phyloP scores from a whole-genome alignment of 2,329 filamentous ascomycete genomes.

The Phialocephala sp. region DNA sequence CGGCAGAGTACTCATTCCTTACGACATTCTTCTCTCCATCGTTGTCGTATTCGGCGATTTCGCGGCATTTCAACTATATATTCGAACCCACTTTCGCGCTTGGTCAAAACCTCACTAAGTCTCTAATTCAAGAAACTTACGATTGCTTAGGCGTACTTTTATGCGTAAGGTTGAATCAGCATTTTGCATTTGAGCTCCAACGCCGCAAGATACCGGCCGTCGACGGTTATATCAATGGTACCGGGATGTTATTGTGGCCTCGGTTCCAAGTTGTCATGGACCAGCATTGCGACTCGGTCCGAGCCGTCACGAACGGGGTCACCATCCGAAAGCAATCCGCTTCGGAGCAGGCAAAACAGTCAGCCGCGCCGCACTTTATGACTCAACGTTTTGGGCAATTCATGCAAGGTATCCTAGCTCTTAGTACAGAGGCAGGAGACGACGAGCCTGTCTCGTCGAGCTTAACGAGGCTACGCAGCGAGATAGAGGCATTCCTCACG shows the following conservation, averaged over 20 bases:
- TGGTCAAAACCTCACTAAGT: slow-evolving; percentile 77
- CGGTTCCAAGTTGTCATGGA: slow-evolving; percentile 95
- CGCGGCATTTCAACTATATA: slow-evolving; percentile 83
- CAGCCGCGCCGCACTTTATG: slow-evolving; percentile 85
- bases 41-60: slow-evolving; percentile 76
- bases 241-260: slow-evolving; percentile 95
- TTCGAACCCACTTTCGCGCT: slow-evolving; percentile 90
- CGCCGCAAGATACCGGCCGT: slow-evolving; percentile 86
- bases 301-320: slow-evolving; percentile 61
- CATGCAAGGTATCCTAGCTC: slow-evolving; percentile 78
- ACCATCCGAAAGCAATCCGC: slow-evolving; percentile 51
- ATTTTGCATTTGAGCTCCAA: slow-evolving; percentile 92
- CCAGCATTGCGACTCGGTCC: slow-evolving; percentile 86
- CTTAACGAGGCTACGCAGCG: slow-evolving; percentile 74
- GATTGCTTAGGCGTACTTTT: slow-evolving; percentile 88
- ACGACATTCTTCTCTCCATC: slow-evolving; percentile 86
- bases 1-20: slow-evolving; percentile 93
- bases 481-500: slow-evolving; percentile 83
- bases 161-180: slow-evolving; percentile 92
- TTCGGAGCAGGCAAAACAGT: slow-evolving; percentile 64
- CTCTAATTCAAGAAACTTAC: slow-evolving; percentile 75
- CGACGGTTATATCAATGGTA: slow-evolving; percentile 92
- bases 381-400: slow-evolving; percentile 97
- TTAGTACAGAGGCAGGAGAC: slow-evolving; percentile 90
- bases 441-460: slow-evolving; percentile 91